Evolutionary conservation across 768 basidiomycete genomes (phyloP), one percentile per base, ranked within the genome.

Genomic region (Lactarius tabidus): DNA sequence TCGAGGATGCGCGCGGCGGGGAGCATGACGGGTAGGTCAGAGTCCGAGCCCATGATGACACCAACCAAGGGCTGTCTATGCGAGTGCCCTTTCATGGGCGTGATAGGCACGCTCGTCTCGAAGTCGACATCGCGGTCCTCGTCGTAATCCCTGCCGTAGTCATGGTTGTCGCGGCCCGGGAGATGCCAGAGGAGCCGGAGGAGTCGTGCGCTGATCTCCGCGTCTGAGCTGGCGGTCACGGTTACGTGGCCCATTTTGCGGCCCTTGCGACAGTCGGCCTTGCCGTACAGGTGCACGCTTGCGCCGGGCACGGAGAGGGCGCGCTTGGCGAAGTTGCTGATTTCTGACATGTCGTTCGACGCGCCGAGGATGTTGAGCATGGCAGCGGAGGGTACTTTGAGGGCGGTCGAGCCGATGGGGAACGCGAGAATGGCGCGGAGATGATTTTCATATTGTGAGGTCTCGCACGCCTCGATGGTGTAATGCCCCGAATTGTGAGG

Each of bases 401-500:
- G 84, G 0, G 84, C 79, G 0, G 95, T 94, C 5, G 91, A 91
- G 31, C 95, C 96, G 23, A 98, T 82, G 9, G 95, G 95, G 6
- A 98, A 83, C 41, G 83, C 84, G 17, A 98, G 86, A 75, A 99
- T 95, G 23, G 95, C 91, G 39, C 95, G 93, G 58, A 98, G 88
- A 75, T 98, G 97, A 70, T 98, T 97, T 75, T 94, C 93, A 77
- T 92, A 99, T 77, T 98, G 97, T 2, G 96, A 98, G 2, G 94
- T 92, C 70, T 93, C 82, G 75, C 95, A 98, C 0, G 96, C 95
- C 78, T 98, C 97, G 72, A 98, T 98, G 33, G 95, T 97, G 76
- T 98, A 96, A 75, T 99, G 97, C 0, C 96, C 97, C 10, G 95
- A 98, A 78, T 98, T 99, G 75, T 99, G 97, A 1, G 97, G 96